Base-by-base conservation (phyloP, 2,329 filamentous ascomycete species). In the Botrytis squamosa region DNA sequence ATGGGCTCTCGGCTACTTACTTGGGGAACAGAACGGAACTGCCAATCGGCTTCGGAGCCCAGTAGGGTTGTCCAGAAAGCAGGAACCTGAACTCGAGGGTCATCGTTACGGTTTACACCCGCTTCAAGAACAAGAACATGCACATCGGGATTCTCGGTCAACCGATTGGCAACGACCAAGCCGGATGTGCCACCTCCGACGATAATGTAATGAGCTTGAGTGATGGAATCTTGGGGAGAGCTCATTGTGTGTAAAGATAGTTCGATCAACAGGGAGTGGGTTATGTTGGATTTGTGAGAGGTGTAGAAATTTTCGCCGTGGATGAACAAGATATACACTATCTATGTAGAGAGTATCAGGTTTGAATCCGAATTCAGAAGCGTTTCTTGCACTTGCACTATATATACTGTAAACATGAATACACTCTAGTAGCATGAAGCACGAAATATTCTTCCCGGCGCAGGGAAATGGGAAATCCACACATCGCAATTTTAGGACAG, bases 41-140 rank as follows among this genome's bases (percentile, higher is more conserved):
- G 82, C 84, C 83, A 85, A 74, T 84, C 83, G 73, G 82, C 84
- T 59, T 82, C 79, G 0, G 82, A 80, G 29, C 81, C 82, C 4
- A 57, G 10, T n/a, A 49, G 8, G 3, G 18, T 69, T n/a, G 49
- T 69, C 22, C 36, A 69, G 25, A 65, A 67, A 16, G 33, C 65
- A 12, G 82, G 83, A 0, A 80, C 82, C 29, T 80, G 75, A 25
- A 84, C 77, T 33, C 81, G 70, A 6, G 82, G 82, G 68, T 84
- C 81, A 49, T 75, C 72, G 29, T 76, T 77, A 44, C 79, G 80
- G 67, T 83, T 81, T 25, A 76, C 77, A 22, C 83, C 83, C 33
- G 83, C 83, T 74, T 85, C 84, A 29, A 85, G 76, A 18, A 85
- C 83, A 16, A 82, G 75, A 20, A 85, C 82, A 36, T 78, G 75